Base-by-base conservation (phyloP, 495 filamentous ascomycete genomes). In the Trichoderma reesei region DNA sequence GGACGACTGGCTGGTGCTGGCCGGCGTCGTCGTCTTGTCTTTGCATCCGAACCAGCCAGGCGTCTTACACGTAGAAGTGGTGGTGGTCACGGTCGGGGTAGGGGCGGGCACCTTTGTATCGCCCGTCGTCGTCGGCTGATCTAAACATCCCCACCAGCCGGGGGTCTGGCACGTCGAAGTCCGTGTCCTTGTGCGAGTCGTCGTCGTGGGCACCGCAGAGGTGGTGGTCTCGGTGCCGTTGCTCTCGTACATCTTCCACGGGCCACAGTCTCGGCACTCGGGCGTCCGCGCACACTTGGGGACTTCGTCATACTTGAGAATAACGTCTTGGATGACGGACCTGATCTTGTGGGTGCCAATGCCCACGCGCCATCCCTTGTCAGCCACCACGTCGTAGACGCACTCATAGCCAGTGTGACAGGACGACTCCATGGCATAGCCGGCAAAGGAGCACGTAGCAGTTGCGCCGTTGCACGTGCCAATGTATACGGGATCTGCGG, bases 401-500 rank as follows among this genome's bases (percentile, higher is more conserved):
- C 95, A 98, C 71, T 92, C 87, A 33, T 82, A 79, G 26, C 94
- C 94, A 0, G 90, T 89, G 67, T 98, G 94, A 68, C 94, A 98
- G 41, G 87, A 82, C 18, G 90, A 88, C 73, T 98, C 92, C 79
- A 98, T 79, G 7, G 95, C 91, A 72, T 98, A 98, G 6, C 94
- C 94, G n/a, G 83, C 92, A 69, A 94, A 87, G 18, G 91, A 92
- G 72, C 94, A 98, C 7, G 83, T 82, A 13, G 92, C 90, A 34
- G 88, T 91, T 16, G 90, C 90, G 41, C 88, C 89, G 72, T 96
- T 96, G 74, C 94, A 98, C 10, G 88, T 88, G 37, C 94, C 94
- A 82, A 97, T 91, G 71, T 87, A 98, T 6, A 98, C 83, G 0
- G 94, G 94, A 75, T 98, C 94, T 8, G 95, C 94, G 5, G 90